Base-by-base conservation (phyloP, 148 eudicot species). In the Chenopodium formosanum region DNA sequence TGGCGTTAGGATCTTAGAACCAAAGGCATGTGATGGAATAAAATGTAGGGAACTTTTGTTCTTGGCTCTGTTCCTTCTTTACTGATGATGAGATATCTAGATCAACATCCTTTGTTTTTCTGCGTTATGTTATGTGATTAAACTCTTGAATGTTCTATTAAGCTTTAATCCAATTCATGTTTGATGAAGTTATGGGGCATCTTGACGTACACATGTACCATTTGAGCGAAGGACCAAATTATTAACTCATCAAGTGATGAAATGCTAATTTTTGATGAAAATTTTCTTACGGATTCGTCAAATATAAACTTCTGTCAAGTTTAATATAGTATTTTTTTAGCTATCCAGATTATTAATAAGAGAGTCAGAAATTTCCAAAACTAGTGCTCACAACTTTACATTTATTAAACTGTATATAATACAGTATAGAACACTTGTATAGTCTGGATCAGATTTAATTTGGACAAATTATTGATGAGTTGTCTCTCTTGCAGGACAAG, bases 401-500 rank as follows among this genome's bases (percentile, higher is more conserved):
- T 70, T 10, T 70, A 70, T 37, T n/a, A 17, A 8, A 46, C 4
- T 20, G 47, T 2, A 23, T 13, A 34, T 40, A 11, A 8, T 37
- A 5, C 44, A 37, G 44, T 63, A 22, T 12, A 17, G 53, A 25
- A 27, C 53, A 37, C 80, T 46, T 11, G n/a, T 29, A 44, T 66
- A 22, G 60, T 19, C 2, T 27, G 46, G 70, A 40, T 29, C 60
- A 25, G 11, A 65, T 56, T 56, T 66, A 58, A 7, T 84, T 14
- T 27, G 2, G 67, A 44, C 22, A 46, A 40, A 10, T 32, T 47
- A 46, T 53, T 58, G 25, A 80, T 70, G 31, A 27, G 62, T 80
- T 70, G 46, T 10, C 10, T 62, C 66, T 73, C 11, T 78, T 84
- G 87, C 93, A 96, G 98, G 81, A 46, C 17, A 80, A 67, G 82